Evolutionary conservation across 2,329 filamentous ascomycete genomes (phyloP), one percentile per base, ranked within the genome.

Genomic region (Aspergillus costaricaensis): DNA sequence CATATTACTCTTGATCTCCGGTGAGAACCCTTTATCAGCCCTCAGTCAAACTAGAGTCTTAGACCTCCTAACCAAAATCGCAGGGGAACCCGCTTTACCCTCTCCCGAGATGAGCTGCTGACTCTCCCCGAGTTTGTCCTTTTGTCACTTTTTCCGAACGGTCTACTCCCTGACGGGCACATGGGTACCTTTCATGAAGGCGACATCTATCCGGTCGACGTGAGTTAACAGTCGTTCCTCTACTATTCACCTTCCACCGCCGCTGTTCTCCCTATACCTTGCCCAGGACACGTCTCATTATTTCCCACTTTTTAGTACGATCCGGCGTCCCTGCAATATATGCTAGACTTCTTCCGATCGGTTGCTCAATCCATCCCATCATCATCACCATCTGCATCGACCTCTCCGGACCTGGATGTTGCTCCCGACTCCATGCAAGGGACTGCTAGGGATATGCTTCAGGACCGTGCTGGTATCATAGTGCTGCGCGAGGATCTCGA

Each of bases 121-220:
- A 99, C 95, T 9, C 84, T 99, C 52, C 95, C 95, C 56, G 95
- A 99, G 81, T 99, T 99, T 72, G 95, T 99, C 49, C 85, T 99
- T 48, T 83, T 99, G 43, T 99, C 95, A n/a, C 84, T 99, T 43
- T 99, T 99, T 71, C 95, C 95, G 41, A 99, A 99, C 75, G 95
- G 95, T n/a, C 85, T 99, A 23, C 92, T 99, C 64, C 95, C 95
- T 5, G 95, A 99, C 76, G 93, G 94, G 15, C 94, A 98, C 73
- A 91, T 96, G 87, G 95, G 91, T 73, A 90, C 91, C 55, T 96
- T 94, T 76, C 87, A 92, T 65, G 95, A 98, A 70, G 91, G 91
- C 67, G 94, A 98, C 76, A 91, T 96, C 62, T 96, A 98, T 70
- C 92, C 95, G 76, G 94, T 99, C 73, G 95, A 99, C 84, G 95